phyloP scores from a whole-genome alignment of 2,329 filamentous ascomycete genomes.

The Hypoxylon sp. region DNA sequence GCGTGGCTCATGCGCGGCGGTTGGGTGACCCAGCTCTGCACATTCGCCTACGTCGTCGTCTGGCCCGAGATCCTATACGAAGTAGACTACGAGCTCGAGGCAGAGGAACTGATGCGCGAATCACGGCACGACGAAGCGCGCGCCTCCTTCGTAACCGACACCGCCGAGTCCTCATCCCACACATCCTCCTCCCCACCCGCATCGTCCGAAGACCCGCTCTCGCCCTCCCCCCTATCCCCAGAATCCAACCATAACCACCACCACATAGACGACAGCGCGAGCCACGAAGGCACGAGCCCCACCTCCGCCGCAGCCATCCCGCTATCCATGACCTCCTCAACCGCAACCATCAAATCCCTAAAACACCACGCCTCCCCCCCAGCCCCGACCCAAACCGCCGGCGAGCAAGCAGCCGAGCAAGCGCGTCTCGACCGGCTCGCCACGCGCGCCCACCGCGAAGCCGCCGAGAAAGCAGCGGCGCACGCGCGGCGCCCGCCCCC shows the following conservation, averaged over 20 bases:
- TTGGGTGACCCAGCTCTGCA: slow-evolving; percentile 94
- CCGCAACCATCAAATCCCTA: slow-evolving; percentile 22
- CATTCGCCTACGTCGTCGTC: slow-evolving; percentile 90
- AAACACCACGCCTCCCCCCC: background rate
- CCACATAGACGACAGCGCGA: slow-evolving; percentile 4
- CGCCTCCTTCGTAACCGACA: slow-evolving; percentile 38
- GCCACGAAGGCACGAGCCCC: slow-evolving; percentile 12
- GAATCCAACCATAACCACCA: slow-evolving; percentile 12
- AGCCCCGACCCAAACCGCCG: slow-evolving; percentile 56
- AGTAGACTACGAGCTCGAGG: slow-evolving; percentile 79
- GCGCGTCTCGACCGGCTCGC: slow-evolving; percentile 73
- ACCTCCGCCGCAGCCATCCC: slow-evolving; percentile 4
- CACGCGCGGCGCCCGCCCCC: slow-evolving; percentile 68
- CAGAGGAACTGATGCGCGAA: slow-evolving; percentile 68
- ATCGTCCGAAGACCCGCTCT: slow-evolving; percentile 44
- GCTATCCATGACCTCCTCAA: slow-evolving; percentile 36
- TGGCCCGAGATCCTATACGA: slow-evolving; percentile 86
- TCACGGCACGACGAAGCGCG: slow-evolving; percentile 38
- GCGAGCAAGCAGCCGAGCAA: slow-evolving; percentile 71
- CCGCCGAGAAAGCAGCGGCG: slow-evolving; percentile 69
- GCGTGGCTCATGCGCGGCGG: slow-evolving; percentile 93
- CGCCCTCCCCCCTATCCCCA: slow-evolving; percentile 29
- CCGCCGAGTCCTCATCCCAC: slow-evolving; percentile 45
- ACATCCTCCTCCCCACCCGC: slow-evolving; percentile 42
- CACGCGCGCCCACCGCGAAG: slow-evolving; percentile 67